A percentile compares a stretch with the other conserved stretches of the same genome.
These are phyloP conservation scores for Sindora glabra DNA, from an alignment of 306 rosid species.

Conservation along the genomic window DNA sequence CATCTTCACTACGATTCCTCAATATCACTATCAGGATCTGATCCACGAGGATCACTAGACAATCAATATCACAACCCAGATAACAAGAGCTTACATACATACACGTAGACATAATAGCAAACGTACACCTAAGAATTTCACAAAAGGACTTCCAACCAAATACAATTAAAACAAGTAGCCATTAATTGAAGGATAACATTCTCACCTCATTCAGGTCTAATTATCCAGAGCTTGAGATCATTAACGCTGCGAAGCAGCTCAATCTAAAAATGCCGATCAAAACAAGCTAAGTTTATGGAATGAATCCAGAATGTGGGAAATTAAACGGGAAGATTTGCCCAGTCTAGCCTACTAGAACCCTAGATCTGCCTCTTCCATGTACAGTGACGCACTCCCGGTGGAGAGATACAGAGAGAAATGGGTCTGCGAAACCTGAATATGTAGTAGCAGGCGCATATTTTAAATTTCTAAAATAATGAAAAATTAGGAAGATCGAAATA, in stretches of 20 bases:
- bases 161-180: background rate
- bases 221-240: background rate
- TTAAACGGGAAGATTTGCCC: background rate
- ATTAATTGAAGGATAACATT: background rate
- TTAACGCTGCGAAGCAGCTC: slow-evolving; percentile 5
- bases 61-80: background rate
- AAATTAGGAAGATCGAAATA: too few relatives aligned
- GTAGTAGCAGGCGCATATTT: too few relatives aligned
- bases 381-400: background rate
- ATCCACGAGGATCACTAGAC: too few relatives aligned
- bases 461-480: too few relatives aligned
- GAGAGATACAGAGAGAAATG: background rate
- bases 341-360: background rate
- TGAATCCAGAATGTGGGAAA: background rate
- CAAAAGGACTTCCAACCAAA: background rate
- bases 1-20: slow-evolving; percentile 4
- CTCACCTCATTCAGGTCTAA: slow-evolving; percentile 23
- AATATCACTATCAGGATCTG: background rate
- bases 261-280: background rate
- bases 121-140: background rate
- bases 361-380: slow-evolving; percentile 18
- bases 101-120: background rate
- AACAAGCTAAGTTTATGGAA: background rate
- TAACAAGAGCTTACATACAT: background rate
- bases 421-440: background rate